Evolutionary conservation across 768 basidiomycete genomes (phyloP).

Genomic region (Collybia sordida): DNA sequence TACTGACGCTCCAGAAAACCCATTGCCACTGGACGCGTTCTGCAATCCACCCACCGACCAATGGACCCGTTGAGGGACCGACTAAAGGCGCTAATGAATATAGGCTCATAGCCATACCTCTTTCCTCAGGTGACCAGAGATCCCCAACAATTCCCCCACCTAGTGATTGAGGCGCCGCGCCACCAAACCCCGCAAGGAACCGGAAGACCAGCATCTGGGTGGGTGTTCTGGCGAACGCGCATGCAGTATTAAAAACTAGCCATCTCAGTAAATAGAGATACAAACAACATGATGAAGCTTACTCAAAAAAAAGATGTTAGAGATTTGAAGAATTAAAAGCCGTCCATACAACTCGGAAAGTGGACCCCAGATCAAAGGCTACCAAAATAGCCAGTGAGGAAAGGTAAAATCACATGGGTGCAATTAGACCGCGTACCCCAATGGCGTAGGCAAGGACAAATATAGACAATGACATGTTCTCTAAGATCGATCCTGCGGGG

Average conservation of each 20-base stretch:
- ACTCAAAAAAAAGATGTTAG: conserved; percentile 62
- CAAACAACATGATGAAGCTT: conserved; percentile 14
- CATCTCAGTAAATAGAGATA: neutral
- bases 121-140: conserved; percentile 48
- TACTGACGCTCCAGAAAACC: conserved; percentile 61
- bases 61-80: conserved; percentile 38
- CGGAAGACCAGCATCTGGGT: conserved; percentile 58
- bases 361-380: conserved; percentile 39
- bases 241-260: conserved; percentile 45
- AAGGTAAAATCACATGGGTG: neutral
- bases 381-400: neutral
- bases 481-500: conserved; percentile 28
- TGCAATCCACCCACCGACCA: conserved; percentile 44
- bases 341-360: conserved; percentile 39
- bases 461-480: conserved; percentile 40
- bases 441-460: conserved; percentile 41
- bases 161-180: conserved; percentile 60
- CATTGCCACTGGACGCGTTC: conserved; percentile 55
- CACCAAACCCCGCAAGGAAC: conserved; percentile 64
- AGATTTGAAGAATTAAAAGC: conserved; percentile 48
- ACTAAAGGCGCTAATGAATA: conserved; percentile 57
- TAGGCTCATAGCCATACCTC: conserved; percentile 51
- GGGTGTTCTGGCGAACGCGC: conserved; percentile 50
- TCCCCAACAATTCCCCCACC: conserved; percentile 59
- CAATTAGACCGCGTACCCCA: conserved; percentile 20